phyloP scores from a whole-genome alignment of 345 rosid genomes.

The Melastoma malabathricum region DNA sequence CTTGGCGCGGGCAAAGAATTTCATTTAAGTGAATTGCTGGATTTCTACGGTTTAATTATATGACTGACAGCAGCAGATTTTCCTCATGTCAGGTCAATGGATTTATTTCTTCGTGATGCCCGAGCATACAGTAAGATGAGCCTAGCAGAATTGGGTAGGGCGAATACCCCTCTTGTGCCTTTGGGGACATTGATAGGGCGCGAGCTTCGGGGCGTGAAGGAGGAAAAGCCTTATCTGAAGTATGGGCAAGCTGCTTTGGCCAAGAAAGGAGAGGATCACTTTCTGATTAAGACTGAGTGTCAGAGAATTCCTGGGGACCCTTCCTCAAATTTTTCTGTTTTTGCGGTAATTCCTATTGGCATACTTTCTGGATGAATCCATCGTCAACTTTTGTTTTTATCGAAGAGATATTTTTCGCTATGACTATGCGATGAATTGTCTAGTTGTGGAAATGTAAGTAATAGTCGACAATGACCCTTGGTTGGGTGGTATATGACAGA shows the following conservation, averaged over 20 bases:
- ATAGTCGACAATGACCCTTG: too few relatives aligned
- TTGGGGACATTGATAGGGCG: conserved; percentile 88
- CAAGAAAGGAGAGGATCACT: conserved; percentile 96
- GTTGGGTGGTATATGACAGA: too few relatives aligned
- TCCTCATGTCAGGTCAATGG: conserved; percentile 1
- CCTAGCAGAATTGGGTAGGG: conserved; percentile 44
- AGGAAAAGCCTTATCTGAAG: conserved; percentile 74
- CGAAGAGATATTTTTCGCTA: too few relatives aligned
- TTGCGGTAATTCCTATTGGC: conserved; percentile 49
- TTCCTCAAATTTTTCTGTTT: conserved; percentile 80
- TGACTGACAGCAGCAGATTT: not conserved
- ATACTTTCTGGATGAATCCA: too few relatives aligned
- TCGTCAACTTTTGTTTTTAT: too few relatives aligned
- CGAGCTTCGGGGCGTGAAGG: conserved; percentile 77
- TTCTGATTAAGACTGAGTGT: conserved; percentile 65
- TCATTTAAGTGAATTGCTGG: not conserved
- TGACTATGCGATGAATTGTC: too few relatives aligned
- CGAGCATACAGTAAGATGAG: conserved; percentile 49
- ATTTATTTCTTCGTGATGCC: conserved; percentile 26
- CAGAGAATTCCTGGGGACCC: conserved; percentile 68
- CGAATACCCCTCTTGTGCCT: conserved; percentile 71
- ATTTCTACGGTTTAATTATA: not conserved
- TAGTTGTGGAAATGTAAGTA: too few relatives aligned
- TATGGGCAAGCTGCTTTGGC: conserved; percentile 97
- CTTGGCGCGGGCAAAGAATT: too few relatives aligned